Percentiles rank a stretch among this genome's conserved stretches.
Evolutionary conservation across 2,329 filamentous ascomycete genomes (phyloP).

Genomic region (Metarhizium guizhouense): DNA sequence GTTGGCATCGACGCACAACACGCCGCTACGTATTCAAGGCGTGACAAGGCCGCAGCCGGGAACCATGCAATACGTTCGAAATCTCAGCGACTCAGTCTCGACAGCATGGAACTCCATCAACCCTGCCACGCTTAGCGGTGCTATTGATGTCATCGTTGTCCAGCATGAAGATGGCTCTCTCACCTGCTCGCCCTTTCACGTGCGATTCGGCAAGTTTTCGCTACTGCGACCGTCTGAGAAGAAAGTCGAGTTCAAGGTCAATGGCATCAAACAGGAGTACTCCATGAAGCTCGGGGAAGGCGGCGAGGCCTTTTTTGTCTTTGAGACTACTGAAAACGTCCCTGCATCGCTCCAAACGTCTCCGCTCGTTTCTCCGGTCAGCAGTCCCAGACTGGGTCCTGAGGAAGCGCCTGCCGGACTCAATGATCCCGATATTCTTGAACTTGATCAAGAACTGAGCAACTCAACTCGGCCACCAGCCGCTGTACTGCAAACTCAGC

Average conservation of each 20-base stretch:
- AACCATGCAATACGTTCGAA: conserved; percentile 94
- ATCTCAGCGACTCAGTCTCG: conserved; percentile 88
- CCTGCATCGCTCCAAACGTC: conserved; percentile 93
- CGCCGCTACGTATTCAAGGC: not conserved
- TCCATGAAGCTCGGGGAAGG: conserved; percentile 98
- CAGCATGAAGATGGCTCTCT: conserved; percentile 88
- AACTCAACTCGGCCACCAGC: conserved; percentile 35
- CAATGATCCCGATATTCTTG: conserved; percentile 61
- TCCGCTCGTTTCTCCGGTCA: conserved; percentile 81
- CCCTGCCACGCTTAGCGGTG: conserved; percentile 89
- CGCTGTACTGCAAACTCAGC: conserved; percentile 26
- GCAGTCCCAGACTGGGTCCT: conserved; percentile 61
- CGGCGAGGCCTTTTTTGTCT: conserved; percentile 97
- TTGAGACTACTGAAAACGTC: conserved; percentile 86
- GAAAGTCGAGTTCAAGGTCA: conserved; percentile 97
- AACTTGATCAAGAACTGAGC: conserved; percentile 44
- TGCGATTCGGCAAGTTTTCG: conserved; percentile 98
- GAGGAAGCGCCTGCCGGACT: conserved; percentile 29
- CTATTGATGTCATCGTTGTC: conserved; percentile 97
- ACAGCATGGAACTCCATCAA: conserved; percentile 99
- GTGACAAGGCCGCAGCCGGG: conserved; percentile 8
- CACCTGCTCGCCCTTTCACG: conserved; percentile 93
- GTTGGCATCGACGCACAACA: not conserved
- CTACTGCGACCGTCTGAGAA: conserved; percentile 92
- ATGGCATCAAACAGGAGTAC: conserved; percentile 83